Percentiles rank a stretch among this genome's conserved stretches.
phyloP scores from a whole-genome alignment of 2,329 filamentous ascomycete genomes.

The Aphanoascus verrucosus region DNA sequence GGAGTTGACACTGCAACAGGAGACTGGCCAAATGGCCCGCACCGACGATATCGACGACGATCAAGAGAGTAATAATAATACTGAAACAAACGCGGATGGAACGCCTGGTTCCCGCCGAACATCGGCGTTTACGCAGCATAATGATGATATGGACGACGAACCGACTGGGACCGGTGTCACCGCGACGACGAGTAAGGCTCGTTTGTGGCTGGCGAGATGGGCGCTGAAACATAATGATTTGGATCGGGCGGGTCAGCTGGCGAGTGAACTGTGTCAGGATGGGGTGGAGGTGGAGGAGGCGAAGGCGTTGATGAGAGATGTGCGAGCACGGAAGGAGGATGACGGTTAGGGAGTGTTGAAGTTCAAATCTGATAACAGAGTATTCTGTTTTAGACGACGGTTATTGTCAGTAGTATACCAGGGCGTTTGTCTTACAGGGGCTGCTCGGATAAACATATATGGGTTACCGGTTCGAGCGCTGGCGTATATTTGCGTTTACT shows the following conservation, averaged over 20 bases:
- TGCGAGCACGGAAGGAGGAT: constrained; percentile 61
- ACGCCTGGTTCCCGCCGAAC: constrained; percentile 39
- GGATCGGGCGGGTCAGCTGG: constrained; percentile 63
- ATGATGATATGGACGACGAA: constrained; percentile 33
- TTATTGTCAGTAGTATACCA: not conserved
- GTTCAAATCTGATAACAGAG: not conserved
- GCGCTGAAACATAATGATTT: constrained; percentile 69
- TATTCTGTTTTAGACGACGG: not conserved
- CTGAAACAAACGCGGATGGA: constrained; percentile 31
- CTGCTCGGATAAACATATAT: not conserved
- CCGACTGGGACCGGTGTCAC: constrained; percentile 66
- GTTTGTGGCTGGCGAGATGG: constrained; percentile 83
- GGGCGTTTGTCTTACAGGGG: not conserved
- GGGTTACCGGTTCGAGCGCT: not conserved
- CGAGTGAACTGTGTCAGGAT: constrained; percentile 87
- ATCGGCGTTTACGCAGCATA: constrained; percentile 22
- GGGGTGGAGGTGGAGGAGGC: constrained; percentile 95
- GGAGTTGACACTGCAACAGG: constrained; percentile 89
- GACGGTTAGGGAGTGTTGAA: not conserved
- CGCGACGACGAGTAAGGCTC: constrained; percentile 77
- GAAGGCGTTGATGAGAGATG: constrained; percentile 80
- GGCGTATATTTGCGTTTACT: not conserved
- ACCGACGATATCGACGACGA: constrained; percentile 29
- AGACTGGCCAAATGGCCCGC: constrained; percentile 54
- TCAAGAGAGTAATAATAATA: constrained; percentile 21